A percentile compares a stretch with the other conserved stretches of the same genome.
phyloP scores from a whole-genome alignment of 768 basidiomycete genomes.

The Cyclocybe aegerita region DNA sequence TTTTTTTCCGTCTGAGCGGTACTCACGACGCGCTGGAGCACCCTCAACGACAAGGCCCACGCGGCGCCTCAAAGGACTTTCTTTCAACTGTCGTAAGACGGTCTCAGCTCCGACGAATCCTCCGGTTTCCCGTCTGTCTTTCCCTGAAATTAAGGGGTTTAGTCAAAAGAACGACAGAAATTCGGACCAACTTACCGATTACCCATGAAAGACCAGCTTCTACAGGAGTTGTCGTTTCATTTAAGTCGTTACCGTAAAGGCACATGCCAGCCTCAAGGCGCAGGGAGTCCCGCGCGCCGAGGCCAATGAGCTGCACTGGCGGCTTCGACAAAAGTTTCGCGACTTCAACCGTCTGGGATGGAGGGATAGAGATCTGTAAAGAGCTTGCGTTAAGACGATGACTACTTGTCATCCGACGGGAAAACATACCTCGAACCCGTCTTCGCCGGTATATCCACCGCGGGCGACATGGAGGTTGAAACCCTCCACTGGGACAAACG shows the following conservation, averaged over 20 bases:
- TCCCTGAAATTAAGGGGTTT: constrained; percentile 47
- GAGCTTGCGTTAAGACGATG: neutral
- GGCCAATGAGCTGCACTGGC: constrained; percentile 80
- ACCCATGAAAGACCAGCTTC: constrained; percentile 95
- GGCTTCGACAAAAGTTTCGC: constrained; percentile 62
- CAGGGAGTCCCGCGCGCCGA: constrained; percentile 93
- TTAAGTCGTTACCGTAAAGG: constrained; percentile 91
- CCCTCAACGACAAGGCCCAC: constrained; percentile 83
- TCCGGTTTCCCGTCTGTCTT: constrained; percentile 70
- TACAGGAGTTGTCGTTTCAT: constrained; percentile 82
- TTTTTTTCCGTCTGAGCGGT: neutral
- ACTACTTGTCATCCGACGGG: neutral
- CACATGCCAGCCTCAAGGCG: constrained; percentile 97
- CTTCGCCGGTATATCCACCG: constrained; percentile 97
- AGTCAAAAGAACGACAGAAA: neutral
- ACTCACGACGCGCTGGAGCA: constrained; percentile 80
- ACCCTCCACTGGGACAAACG: constrained; percentile 76
- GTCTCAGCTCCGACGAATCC: constrained; percentile 79
- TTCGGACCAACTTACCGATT: constrained; percentile 59
- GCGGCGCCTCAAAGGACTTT: constrained; percentile 74
- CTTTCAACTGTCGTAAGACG: constrained; percentile 74
- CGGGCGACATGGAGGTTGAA: constrained; percentile 86
- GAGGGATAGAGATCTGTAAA: constrained; percentile 83
- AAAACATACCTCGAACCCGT: constrained; percentile 84
- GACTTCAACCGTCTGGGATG: constrained; percentile 69